Evolutionary conservation across 2,329 filamentous ascomycete species (phyloP).

Genomic region (Shiraia bambusicola): DNA sequence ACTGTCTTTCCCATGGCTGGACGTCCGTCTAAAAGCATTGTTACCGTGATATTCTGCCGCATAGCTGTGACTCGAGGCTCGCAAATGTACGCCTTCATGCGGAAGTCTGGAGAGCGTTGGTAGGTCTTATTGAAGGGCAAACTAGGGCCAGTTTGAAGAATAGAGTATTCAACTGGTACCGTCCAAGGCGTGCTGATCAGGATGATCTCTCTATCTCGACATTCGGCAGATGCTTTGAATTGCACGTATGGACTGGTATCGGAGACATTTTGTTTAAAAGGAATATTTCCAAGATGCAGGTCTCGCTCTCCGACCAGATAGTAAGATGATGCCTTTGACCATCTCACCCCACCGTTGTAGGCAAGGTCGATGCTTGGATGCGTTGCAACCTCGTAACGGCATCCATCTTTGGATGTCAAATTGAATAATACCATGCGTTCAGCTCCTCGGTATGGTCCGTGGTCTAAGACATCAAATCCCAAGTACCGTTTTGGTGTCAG

Average conservation of each 20-base stretch:
- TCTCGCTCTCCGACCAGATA: not conserved
- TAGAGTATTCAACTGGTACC: not conserved
- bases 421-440: conserved; percentile 17
- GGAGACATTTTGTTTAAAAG: no score
- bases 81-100: conserved; percentile 7
- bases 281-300: no score
- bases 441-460: conserved; percentile 13
- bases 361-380: conserved; percentile 14
- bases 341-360: conserved; percentile 12
- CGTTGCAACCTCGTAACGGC: conserved; percentile 12
- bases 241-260: conserved; percentile 6
- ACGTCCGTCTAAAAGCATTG: no score
- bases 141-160: not conserved
- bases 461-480: conserved; percentile 2
- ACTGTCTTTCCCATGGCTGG: no score
- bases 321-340: conserved; percentile 13
- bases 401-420: conserved; percentile 11
- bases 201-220: conserved; percentile 16
- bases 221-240: conserved; percentile 14
- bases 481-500: conserved; percentile 3
- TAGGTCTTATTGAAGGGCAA: conserved; percentile 11
- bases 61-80: not conserved
- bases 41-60: no score
- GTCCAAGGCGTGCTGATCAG: conserved; percentile 21
- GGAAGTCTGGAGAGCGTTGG: conserved; percentile 11